Base-by-base conservation (phyloP, 352 stramenopile species). In the Pythium rishiriense region DNA sequence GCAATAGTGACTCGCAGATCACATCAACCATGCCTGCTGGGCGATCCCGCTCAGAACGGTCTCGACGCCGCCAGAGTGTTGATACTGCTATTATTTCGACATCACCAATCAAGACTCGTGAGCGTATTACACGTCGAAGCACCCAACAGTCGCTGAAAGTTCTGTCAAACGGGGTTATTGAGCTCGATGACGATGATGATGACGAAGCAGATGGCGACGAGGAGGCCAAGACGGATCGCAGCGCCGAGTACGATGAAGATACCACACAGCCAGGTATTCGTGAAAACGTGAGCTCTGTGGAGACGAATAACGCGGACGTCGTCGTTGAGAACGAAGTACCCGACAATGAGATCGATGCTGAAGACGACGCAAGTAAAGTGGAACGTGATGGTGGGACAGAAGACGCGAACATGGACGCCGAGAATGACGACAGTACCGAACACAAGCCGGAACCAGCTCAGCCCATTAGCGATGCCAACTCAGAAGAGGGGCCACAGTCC, bases 171-270 rank as follows among this genome's bases (percentile, higher is more conserved):
- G 76, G 78, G 46, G 72, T 79, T 12, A 78, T 95, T 33, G 85
- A 96, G 64, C 88, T 96, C 58, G 86, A 96, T 71, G 95, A 96
- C 57, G 87, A 96, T 72, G 85, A 96, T 55, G 87, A 96, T 46
- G 80, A 88, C 70, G 82, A 96, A 52, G 87, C 90, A 49, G 78
- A 87, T n/a, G 47, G 65, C 12, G 56, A 70, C n/a, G 42, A 58
- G 50, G 51, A 70, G 22, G 53, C 45, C 35, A 65, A 65, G 28
- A 62, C 48, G 3, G 70, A 74, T 48, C 57, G 58, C 41, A 72
- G 58, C 42, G 63, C 56, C 21, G 66, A 67, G 29, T 53, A 73
- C n/a, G 31, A 72, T 8, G 66, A 64, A 7, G 54, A 64, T 8
- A 22, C 6, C 5, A 17, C 43, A 0, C 39, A 62, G 37, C 12